Base-by-base conservation (phyloP, 306 rosid species). In the Cucumis hystrix region DNA sequence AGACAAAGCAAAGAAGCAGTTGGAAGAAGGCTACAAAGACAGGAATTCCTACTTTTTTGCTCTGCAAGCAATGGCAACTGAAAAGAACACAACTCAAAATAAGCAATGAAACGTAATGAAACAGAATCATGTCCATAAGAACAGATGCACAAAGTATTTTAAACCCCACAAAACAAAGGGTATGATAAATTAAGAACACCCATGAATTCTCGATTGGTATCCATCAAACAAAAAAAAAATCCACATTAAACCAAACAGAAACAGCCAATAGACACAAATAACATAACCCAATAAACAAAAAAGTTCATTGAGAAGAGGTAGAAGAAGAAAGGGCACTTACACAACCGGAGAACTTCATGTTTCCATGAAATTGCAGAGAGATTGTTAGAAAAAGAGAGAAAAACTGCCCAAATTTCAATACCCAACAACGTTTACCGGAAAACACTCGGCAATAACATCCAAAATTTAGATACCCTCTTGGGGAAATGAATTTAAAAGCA, bases 1-100 rank as follows among this genome's bases (percentile, higher is more conserved):
- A 89, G 61, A 76, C 63, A 85, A 20, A 89, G 71, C 77, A 95
- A 85, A 69, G 76, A 78, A 43, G 86, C 83, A 73, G 83, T 85
- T 21, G 96, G 91, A 47, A 92, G 54, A 56, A 90, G 5, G 79
- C 73, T 79, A 79, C 89, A 87, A 62, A 83, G 49, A 63, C 80
- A 80, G 12, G 89, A 84, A 58, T 79, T 85, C 82, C 84, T 69
- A 74, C 83, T 74, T 80, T 80, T 84, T 30, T 82, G 56, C 61
- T 86, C 91, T 28, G 78, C 83, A 76, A 74, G 40, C 45, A 77
- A 8, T 55, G 68, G 66, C 54, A 67, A 71, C 97, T 87, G 96
- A 18, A 51, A 80, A 79, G 75, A 82, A 43, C 79, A 41, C 57
- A 43, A 69, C 33, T 41, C 18, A 68, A 69, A 69, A n/a, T 21